phyloP scores from a whole-genome alignment of 2,329 filamentous ascomycete species.

The Paracorniculantispora psalliotae region DNA sequence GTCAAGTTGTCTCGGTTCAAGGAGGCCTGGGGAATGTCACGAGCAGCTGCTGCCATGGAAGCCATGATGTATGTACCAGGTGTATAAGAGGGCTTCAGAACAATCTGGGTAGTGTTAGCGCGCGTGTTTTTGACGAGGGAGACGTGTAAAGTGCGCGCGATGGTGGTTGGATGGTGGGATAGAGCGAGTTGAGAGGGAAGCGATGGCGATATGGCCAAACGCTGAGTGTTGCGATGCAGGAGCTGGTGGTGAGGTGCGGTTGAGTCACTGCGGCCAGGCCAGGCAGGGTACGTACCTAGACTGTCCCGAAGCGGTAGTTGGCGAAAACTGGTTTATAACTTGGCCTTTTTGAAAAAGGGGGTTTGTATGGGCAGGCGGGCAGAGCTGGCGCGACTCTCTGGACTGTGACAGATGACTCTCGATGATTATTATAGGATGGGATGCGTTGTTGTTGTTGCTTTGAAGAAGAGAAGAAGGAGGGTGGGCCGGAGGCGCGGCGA shows the following conservation, averaged over 20 bases:
- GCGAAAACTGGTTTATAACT: slow-evolving; percentile 7
- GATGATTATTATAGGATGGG: slow-evolving; percentile 45
- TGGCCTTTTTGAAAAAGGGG: neutral
- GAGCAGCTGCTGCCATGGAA: slow-evolving; percentile 61
- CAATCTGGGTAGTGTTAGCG: slow-evolving; percentile 20
- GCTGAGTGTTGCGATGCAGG: neutral
- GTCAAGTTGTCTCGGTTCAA: slow-evolving; percentile 64
- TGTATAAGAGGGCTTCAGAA: slow-evolving; percentile 39
- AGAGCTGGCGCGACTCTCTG: slow-evolving; percentile 53
- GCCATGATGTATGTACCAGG: slow-evolving; percentile 51
- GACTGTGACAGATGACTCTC: slow-evolving; percentile 59
- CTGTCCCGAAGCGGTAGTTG: slow-evolving; percentile 12
- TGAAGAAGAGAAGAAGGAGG: slow-evolving; percentile 28
- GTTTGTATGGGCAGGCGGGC: slow-evolving; percentile 30
- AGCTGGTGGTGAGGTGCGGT: slow-evolving; percentile 2
- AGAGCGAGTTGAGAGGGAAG: slow-evolving; percentile 20
- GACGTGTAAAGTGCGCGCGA: slow-evolving; percentile 18
- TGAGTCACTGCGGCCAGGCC: slow-evolving; percentile 12
- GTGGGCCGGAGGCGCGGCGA: slow-evolving; percentile 27
- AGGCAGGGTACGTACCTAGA: slow-evolving; percentile 12
- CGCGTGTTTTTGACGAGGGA: neutral
- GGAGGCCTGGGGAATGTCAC: slow-evolving; percentile 61
- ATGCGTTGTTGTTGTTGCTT: slow-evolving; percentile 47
- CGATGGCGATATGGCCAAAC: neutral
- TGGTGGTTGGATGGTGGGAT: slow-evolving; percentile 20